A percentile compares a stretch with the other conserved stretches of the same genome.
Conservation (phyloP, 345 rosid species). For the Brassica carinata region DNA sequence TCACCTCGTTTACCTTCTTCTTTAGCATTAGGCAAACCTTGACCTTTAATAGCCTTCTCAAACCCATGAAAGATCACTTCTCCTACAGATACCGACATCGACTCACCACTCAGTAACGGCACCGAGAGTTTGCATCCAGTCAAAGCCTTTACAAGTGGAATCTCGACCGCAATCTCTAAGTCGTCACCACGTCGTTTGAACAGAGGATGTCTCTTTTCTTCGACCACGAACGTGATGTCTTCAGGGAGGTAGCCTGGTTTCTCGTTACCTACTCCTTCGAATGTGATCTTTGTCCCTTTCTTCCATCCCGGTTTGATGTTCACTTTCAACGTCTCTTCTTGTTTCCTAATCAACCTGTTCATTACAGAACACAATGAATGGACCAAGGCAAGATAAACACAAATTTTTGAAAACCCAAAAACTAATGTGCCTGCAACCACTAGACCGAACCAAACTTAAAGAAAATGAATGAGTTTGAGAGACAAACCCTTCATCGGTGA, state of each 20-base stretch:
- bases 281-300: slow-evolving; percentile 79
- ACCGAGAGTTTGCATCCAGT: slow-evolving; percentile 60
- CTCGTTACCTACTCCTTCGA: slow-evolving; percentile 87
- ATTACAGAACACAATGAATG: background rate
- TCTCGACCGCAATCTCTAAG: slow-evolving; percentile 67
- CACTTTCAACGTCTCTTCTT: slow-evolving; percentile 68
- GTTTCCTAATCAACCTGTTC: slow-evolving; percentile 55
- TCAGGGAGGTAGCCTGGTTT: slow-evolving; percentile 74
- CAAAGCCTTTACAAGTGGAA: slow-evolving; percentile 49
- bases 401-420: background rate
- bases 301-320: slow-evolving; percentile 87
- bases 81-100: slow-evolving; percentile 50
- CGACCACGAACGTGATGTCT: slow-evolving; percentile 60
- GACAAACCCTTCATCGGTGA: slow-evolving; percentile 63
- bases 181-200: slow-evolving; percentile 65
- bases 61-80: slow-evolving; percentile 68
- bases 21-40: slow-evolving; percentile 72
- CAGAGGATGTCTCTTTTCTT: slow-evolving; percentile 64
- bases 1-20: slow-evolving; percentile 53
- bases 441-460: background rate
- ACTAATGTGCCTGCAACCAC: background rate
- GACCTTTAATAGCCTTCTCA: slow-evolving; percentile 60
- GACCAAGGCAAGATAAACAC: background rate
- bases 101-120: slow-evolving; percentile 68
- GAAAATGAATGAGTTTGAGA: background rate